Evolutionary conservation across 2,329 filamentous ascomycete genomes (phyloP), one percentile per base, ranked within the genome.

Genomic region (Ophiostoma sp.): DNA sequence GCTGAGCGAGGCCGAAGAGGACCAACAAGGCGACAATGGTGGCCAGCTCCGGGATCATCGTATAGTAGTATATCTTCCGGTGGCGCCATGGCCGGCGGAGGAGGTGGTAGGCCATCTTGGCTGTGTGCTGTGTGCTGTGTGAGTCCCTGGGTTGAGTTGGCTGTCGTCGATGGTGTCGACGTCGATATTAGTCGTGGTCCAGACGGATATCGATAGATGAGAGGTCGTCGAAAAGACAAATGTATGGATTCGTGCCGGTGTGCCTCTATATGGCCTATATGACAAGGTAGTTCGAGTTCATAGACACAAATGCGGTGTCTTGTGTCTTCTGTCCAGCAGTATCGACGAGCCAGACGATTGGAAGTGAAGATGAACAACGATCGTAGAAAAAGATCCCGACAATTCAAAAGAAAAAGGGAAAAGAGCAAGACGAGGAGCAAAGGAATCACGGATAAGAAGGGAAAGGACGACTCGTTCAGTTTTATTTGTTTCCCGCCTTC

Each of bases 1-100:
- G 92, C 77, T 92, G 90, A 45, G 92, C 88, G 78, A 95, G 89
- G 77, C 89, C 92, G 79, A 92, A 93, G 70, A 95, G 85, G 50
- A 92, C 87, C 76, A 95, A 86, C 69, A 88, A 83, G 19, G 89
- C 87, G 72, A 95, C 84, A 31, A 90, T 88, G 75, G 90, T 87
- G 50, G 83, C 82, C 70, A 95, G 86, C 82, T 95, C 93, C 70
- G 90, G 79, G 69, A 88, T 78, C 84, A 95, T 88, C 76, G 93
- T 84, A 79, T 81, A 88, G 86, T 83, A 91, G 84, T 87, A 89
- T 79, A 80, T 88, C 81, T 80, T 86, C 81, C 81, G 87, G 82
- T 82, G 86, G 82, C 81, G 88, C 88, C 87, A 90, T 81, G 84
- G 83, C 76, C 88, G 87, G 75, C 86, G 88, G 39, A 93, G 80